phyloP scores from a whole-genome alignment of 306 rosid species.

The Cicer pinnatifidum region DNA sequence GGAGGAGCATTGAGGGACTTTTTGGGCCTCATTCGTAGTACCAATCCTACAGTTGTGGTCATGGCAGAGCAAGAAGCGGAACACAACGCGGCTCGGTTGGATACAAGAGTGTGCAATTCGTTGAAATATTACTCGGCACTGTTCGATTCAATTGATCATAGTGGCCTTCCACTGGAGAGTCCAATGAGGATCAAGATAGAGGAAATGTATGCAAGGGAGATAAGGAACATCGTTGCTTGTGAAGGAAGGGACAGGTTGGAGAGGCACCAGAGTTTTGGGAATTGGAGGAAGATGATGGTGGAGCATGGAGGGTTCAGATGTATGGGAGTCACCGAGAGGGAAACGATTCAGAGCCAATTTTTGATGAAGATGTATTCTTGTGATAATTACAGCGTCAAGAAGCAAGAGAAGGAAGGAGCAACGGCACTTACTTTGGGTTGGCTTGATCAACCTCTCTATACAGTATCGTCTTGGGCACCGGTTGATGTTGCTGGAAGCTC shows the following conservation, averaged over 20 bases:
- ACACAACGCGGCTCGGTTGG: conserved; percentile 69
- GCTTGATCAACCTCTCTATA: conserved; percentile 75
- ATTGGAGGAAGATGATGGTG: conserved; percentile 84
- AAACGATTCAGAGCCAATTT: conserved; percentile 67
- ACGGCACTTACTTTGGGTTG: conserved; percentile 66
- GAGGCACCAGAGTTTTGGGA: conserved; percentile 78
- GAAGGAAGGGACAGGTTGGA: conserved; percentile 86
- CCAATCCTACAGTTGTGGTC: conserved; percentile 64
- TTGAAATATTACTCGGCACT: conserved; percentile 77
- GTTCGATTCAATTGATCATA: conserved; percentile 69
- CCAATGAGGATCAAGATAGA: conserved; percentile 67
- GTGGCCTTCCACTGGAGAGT: conserved; percentile 66
- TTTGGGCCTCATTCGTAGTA: conserved; percentile 81
- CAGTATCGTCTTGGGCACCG: conserved; percentile 88
- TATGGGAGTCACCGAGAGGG: conserved; percentile 63
- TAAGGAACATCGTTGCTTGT: conserved; percentile 82
- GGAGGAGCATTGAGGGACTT: conserved; percentile 83
- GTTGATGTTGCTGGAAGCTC: conserved; percentile 68
- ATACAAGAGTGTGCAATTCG: conserved; percentile 68
- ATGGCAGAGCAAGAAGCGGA: conserved; percentile 91
- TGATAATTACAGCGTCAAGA: conserved; percentile 61
- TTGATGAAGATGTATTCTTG: conserved; percentile 76
- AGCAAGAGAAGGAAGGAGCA: conserved; percentile 59
- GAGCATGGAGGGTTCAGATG: conserved; percentile 78
- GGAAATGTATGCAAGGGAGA: conserved; percentile 80